phyloP scores from a whole-genome alignment of 371 early-diverging fungal genomes.

The Parasitella parasitica region DNA sequence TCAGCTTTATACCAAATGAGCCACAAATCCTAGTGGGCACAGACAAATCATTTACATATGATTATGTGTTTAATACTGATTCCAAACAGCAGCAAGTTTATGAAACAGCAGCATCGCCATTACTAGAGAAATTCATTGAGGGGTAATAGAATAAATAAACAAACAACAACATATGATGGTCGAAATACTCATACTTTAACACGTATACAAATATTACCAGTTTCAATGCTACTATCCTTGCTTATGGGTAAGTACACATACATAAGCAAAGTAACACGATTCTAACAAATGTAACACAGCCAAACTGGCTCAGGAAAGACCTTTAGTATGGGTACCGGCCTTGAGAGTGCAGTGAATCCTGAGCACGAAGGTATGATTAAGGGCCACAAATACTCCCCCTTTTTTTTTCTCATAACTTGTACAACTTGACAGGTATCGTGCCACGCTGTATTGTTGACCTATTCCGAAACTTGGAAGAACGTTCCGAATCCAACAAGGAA shows the following conservation, averaged over 20 bases:
- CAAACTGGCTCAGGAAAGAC: constrained; percentile 64
- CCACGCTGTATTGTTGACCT: constrained; percentile 81
- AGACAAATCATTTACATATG: constrained; percentile 79
- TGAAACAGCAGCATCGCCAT: constrained; percentile 62
- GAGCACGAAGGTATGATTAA: constrained; percentile 34
- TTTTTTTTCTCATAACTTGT: constrained; percentile 15
- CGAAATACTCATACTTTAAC: not conserved
- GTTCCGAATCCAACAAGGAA: constrained; percentile 40
- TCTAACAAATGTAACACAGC: constrained; percentile 16
- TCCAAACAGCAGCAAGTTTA: constrained; percentile 70
- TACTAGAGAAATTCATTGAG: constrained; percentile 81
- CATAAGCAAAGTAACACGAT: too few species aligned
- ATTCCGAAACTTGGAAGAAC: constrained; percentile 44
- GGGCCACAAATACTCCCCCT: not conserved
- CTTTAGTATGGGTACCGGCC: constrained; percentile 51
- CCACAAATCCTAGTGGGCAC: constrained; percentile 63
- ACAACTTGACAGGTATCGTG: constrained; percentile 70
- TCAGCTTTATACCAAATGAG: constrained; percentile 62
- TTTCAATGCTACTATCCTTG: constrained; percentile 88
- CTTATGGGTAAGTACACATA: constrained; percentile 78
- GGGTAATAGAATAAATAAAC: constrained; percentile 60
- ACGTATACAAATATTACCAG: not conserved
- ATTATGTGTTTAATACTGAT: constrained; percentile 76
- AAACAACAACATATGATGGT: not conserved
- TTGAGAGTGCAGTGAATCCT: constrained; percentile 35